A percentile compares a stretch with the other conserved stretches of the same genome.
phyloP scores from a whole-genome alignment of 2,329 filamentous ascomycete species.

The Diaporthe helianthi region DNA sequence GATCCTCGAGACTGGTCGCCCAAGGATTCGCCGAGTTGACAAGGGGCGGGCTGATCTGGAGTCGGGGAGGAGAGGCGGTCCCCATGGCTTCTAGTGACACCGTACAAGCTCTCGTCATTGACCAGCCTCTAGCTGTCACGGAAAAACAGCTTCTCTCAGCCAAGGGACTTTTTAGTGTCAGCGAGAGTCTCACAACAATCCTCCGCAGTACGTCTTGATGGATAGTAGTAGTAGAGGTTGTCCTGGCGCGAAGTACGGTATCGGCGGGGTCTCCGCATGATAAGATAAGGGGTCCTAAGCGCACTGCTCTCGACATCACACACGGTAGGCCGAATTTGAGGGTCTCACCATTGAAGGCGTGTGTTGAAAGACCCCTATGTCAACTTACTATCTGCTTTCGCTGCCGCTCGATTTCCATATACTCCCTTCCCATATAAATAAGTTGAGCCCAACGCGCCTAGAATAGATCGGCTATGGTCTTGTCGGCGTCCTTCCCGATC shows the following conservation, averaged over 20 bases:
- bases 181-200: neutral
- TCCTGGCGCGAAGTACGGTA: neutral
- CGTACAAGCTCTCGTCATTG: neutral
- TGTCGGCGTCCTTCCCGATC: conserved; percentile 93
- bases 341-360: conserved; percentile 4
- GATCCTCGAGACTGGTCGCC: conserved; percentile 71
- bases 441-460: conserved; percentile 45
- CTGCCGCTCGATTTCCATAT: neutral
- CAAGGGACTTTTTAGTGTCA: neutral
- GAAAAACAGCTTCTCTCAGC: neutral
- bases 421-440: neutral
- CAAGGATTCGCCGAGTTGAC: conserved; percentile 80
- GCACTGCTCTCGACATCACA: neutral
- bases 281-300: conserved; percentile 28
- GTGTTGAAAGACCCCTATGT: neutral
- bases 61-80: conserved; percentile 47
- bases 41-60: conserved; percentile 68
- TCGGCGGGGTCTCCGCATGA: conserved; percentile 30
- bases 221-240: neutral
- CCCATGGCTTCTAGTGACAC: conserved; percentile 13
- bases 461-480: conserved; percentile 86
- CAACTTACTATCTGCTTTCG: conserved; percentile 10
- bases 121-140: neutral
- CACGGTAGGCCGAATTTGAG: neutral
- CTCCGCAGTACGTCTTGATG: neutral